Conservation (phyloP, 1,139 yeast genomes). For the Debaryomyces singareniensis region DNA sequence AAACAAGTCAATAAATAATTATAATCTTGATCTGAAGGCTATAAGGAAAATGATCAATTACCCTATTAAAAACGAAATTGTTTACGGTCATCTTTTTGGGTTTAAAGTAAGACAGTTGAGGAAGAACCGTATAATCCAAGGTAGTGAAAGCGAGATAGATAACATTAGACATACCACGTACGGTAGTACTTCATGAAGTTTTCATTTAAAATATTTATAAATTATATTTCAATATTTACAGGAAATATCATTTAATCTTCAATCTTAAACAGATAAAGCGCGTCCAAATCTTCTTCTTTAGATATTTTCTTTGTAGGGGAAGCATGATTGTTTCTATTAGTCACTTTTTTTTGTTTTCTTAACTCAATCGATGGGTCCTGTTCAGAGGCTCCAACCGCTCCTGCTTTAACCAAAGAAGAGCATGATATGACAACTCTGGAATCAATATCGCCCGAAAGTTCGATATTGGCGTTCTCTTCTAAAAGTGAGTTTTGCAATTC, state of each 20-base stretch:
- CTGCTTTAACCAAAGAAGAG: constrained; percentile 13
- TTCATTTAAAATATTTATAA: neutral
- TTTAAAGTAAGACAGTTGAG: constrained; percentile 37
- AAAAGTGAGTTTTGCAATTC: constrained; percentile 20
- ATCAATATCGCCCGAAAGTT: constrained; percentile 24
- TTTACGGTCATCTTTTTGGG: constrained; percentile 38
- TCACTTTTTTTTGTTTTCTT: constrained; percentile 11
- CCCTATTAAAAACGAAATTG: constrained; percentile 41
- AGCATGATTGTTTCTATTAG: no score
- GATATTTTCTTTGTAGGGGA: constrained; percentile 8
- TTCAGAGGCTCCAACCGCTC: no score
- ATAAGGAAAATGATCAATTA: constrained; percentile 33
- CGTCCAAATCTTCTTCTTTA: constrained; percentile 33
- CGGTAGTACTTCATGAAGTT: constrained; percentile 1
- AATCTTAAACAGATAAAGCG: constrained; percentile 36
- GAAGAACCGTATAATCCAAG: constrained; percentile 10
- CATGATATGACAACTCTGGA: constrained; percentile 15
- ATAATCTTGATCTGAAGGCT: constrained; percentile 31
- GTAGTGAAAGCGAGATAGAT: constrained; percentile 1
- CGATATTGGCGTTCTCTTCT: constrained; percentile 24
- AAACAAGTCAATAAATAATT: constrained; percentile 30
- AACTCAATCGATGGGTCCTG: no score
- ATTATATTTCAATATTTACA: neutral
- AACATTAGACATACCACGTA: neutral
- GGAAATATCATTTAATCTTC: constrained; percentile 25